A percentile compares a stretch with the other conserved stretches of the same genome.
Evolutionary conservation across 768 basidiomycete genomes (phyloP).

Genomic region (Russula olivacea): DNA sequence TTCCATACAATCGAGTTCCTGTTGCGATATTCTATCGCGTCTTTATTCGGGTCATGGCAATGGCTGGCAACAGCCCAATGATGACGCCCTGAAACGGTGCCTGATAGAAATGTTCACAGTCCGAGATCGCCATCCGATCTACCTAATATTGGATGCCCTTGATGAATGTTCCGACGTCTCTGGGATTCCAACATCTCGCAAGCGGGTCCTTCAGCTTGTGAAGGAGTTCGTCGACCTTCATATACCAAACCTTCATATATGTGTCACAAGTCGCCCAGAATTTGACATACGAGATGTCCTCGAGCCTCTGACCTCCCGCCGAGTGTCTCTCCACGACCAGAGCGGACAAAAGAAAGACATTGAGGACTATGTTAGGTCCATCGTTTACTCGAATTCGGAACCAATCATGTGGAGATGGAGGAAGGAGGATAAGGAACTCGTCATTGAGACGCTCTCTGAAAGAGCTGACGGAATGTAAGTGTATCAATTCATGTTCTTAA

Average conservation of each 20-base stretch:
- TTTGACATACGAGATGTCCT: neutral
- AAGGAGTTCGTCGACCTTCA: neutral
- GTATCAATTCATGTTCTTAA: neutral
- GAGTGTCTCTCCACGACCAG: neutral
- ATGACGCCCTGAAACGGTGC: neutral
- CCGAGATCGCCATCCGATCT: neutral
- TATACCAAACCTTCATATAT: neutral
- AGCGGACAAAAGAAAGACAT: neutral
- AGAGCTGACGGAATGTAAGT: neutral
- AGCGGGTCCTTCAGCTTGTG: neutral
- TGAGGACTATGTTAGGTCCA: neutral
- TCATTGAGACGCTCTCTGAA: neutral
- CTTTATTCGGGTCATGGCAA: neutral
- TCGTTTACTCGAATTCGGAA: neutral
- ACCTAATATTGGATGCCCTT: neutral
- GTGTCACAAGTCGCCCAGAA: slow-evolving; percentile 1
- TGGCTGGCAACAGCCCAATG: neutral
- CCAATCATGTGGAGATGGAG: neutral
- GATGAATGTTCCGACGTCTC: neutral
- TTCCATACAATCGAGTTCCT: neutral
- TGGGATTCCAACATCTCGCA: neutral
- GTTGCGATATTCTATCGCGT: neutral
- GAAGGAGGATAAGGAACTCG: neutral
- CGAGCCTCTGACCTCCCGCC: neutral
- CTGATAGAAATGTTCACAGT: neutral